phyloP scores from a whole-genome alignment of 768 basidiomycete genomes.

The Phanerodontia chrysosporium region DNA sequence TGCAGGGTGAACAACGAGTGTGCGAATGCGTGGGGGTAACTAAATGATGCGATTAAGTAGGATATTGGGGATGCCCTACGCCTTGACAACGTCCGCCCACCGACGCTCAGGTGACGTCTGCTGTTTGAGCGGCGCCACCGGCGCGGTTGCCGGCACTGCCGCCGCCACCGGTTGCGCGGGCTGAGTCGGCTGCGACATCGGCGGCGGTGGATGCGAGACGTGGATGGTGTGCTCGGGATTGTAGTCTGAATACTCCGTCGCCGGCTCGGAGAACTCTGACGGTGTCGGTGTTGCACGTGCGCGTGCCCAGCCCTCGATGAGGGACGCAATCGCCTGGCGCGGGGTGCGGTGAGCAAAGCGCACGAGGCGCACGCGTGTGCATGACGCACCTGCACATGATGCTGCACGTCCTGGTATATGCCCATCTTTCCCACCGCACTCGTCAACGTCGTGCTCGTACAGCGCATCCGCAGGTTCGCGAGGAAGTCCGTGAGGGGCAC shows the following conservation, averaged over 20 bases:
- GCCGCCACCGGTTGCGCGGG: too few relatives aligned
- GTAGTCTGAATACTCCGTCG: slow-evolving; percentile 12
- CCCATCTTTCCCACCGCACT: neutral
- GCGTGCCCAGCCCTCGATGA: slow-evolving; percentile 4
- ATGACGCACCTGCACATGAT: slow-evolving; percentile 1
- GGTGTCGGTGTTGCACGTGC: slow-evolving; percentile 8
- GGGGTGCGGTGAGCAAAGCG: neutral
- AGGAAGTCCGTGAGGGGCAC: slow-evolving; percentile 7
- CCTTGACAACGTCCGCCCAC: slow-evolving; percentile 2
- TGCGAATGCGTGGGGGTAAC: neutral
- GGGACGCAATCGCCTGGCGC: neutral
- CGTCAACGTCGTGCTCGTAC: neutral
- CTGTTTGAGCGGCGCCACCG: neutral
- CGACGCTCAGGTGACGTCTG: neutral
- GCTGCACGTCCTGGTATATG: neutral
- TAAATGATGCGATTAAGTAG: neutral
- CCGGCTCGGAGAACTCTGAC: slow-evolving; percentile 8
- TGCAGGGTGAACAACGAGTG: neutral
- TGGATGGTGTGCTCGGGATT: slow-evolving; percentile 12
- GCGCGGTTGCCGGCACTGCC: neutral
- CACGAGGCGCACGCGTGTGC: neutral
- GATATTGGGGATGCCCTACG: neutral
- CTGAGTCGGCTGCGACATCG: too few relatives aligned
- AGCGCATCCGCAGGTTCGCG: neutral
- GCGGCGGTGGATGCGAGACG: neutral